Conservation (phyloP, 371 early-diverging fungal species). For the Mucor lusitanicus region DNA sequence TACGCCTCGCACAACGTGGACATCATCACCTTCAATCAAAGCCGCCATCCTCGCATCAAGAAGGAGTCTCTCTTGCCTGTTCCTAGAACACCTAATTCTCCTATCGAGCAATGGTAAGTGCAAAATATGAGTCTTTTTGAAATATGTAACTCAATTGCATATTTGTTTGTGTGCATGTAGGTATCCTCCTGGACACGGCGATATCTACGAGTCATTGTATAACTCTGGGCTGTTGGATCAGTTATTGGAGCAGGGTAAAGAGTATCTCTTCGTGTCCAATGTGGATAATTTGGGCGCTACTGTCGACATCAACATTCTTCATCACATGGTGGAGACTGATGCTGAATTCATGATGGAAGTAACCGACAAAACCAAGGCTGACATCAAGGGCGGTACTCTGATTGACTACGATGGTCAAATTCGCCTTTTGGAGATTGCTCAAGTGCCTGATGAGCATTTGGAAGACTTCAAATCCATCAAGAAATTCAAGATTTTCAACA, state of each 20-base stretch:
- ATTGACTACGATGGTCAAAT: constrained; percentile 97
- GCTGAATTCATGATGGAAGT: constrained; percentile 99
- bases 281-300: constrained; percentile 99
- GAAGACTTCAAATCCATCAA: constrained; percentile 99
- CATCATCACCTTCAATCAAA: constrained; percentile 98
- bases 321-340: constrained; percentile 88
- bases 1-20: constrained; percentile 89
- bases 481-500: constrained; percentile 99
- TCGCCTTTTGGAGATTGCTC: constrained; percentile 98
- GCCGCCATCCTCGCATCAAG: constrained; percentile 94
- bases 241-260: constrained; percentile 96
- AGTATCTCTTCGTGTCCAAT: constrained; percentile 99
- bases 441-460: constrained; percentile 96
- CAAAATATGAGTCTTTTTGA: background rate
- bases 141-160: background rate
- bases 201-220: constrained; percentile 92
- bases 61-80: constrained; percentile 94
- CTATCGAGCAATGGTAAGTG: constrained; percentile 56
- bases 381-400: constrained; percentile 99
- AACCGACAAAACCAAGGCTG: constrained; percentile 99
- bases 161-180: constrained; percentile 27
- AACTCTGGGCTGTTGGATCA: constrained; percentile 96
- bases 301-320: constrained; percentile 92
- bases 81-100: constrained; percentile 64
- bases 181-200: constrained; percentile 99